These are phyloP conservation scores for Neurospora hispaniola DNA, from an alignment of 495 filamentous ascomycete genomes.

Conservation along the genomic window DNA sequence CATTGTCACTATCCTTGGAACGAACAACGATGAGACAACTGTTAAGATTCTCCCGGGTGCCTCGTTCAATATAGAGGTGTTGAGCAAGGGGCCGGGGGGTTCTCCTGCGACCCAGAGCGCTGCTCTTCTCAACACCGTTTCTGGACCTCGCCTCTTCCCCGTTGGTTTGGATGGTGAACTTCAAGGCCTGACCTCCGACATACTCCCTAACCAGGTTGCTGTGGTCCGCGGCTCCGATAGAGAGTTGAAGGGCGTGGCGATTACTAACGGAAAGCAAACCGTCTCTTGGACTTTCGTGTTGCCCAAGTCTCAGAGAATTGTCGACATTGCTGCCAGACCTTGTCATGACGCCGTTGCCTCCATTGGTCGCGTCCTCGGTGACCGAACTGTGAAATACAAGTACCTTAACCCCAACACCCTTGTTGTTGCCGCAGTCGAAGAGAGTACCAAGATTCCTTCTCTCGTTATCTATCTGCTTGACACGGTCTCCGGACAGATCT, in stretches of 20 bases:
- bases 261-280: slow-evolving; percentile 29
- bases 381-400: slow-evolving; percentile 92
- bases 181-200: slow-evolving; percentile 23
- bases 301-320: slow-evolving; percentile 52
- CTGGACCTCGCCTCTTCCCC: slow-evolving; percentile 39
- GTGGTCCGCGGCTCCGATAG: slow-evolving; percentile 52
- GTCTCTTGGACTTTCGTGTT: slow-evolving; percentile 69
- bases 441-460: slow-evolving; percentile 29
- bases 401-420: slow-evolving; percentile 85
- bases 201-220: slow-evolving; percentile 39
- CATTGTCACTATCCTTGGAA: slow-evolving; percentile 45
- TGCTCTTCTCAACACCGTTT: slow-evolving; percentile 39
- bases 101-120: slow-evolving; percentile 28
- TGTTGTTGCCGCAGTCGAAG: slow-evolving; percentile 60
- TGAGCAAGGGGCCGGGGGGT: slow-evolving; percentile 23
- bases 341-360: slow-evolving; percentile 82
- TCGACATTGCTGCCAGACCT: slow-evolving; percentile 54
- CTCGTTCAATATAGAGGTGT: slow-evolving; percentile 16
- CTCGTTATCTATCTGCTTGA: slow-evolving; percentile 77
- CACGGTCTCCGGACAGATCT: slow-evolving; percentile 68
- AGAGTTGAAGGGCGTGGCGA: slow-evolving; percentile 48
- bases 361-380: slow-evolving; percentile 84
- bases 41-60: not conserved
- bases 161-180: slow-evolving; percentile 37
- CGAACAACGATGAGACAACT: slow-evolving; percentile 45